Conservation (phyloP, 805 yeast genomes). For the Wickerhamomyces bovis region DNA sequence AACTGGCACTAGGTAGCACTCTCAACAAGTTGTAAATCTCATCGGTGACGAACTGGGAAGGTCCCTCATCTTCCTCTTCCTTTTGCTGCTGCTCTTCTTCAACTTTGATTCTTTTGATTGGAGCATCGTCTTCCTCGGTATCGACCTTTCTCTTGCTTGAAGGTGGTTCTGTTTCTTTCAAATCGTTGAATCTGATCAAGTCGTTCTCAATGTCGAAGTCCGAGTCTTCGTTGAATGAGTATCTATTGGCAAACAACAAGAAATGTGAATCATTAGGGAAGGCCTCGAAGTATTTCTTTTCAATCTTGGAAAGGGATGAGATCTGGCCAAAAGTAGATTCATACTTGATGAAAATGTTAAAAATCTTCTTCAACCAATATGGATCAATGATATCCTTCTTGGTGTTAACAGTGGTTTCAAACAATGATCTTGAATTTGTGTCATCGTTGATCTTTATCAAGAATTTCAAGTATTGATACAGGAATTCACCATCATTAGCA, state of each 20-base stretch:
- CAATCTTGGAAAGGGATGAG: constrained; percentile 58
- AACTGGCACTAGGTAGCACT: constrained; percentile 49
- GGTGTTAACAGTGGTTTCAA: constrained; percentile 69
- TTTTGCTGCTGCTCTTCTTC: background rate
- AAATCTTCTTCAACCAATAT: constrained; percentile 39
- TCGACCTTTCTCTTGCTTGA: constrained; percentile 19
- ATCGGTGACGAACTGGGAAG: constrained; percentile 26
- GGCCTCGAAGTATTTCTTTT: constrained; percentile 54
- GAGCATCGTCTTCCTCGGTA: constrained; percentile 2
- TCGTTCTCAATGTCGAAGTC: constrained; percentile 17
- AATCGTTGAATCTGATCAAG: constrained; percentile 24
- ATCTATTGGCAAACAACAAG: constrained; percentile 31
- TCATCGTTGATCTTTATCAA: constrained; percentile 62
- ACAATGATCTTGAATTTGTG: constrained; percentile 68
- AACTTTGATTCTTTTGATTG: background rate
- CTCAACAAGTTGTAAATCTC: constrained; percentile 46
- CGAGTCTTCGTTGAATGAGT: constrained; percentile 25
- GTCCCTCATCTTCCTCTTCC: constrained; percentile 7
- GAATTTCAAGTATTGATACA: constrained; percentile 66
- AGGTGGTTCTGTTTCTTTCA: constrained; percentile 9
- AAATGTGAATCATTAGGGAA: constrained; percentile 54
- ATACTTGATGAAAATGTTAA: constrained; percentile 54
- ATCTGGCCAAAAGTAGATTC: constrained; percentile 69
- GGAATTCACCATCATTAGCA: constrained; percentile 50
- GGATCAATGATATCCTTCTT: constrained; percentile 21